These are phyloP conservation scores for Paraglomus brasilianum DNA, from an alignment of 192 early-diverging fungal species.

Conservation along the genomic window DNA sequence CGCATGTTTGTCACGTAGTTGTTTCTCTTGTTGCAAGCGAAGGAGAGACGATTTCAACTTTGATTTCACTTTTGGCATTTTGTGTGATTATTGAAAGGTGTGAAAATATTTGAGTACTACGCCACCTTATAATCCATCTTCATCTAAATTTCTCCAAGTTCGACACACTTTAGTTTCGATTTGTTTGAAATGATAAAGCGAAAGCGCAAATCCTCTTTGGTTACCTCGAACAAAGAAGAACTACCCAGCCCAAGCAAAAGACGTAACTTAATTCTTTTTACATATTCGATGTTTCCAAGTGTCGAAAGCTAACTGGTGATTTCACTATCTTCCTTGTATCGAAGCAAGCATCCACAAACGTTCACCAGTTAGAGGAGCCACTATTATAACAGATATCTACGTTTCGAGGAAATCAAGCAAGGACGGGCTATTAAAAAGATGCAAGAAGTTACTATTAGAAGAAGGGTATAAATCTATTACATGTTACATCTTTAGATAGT, in stretches of 20 bases:
- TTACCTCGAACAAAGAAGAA: too few relatives aligned
- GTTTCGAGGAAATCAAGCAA: conserved; percentile 67
- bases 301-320: too few relatives aligned
- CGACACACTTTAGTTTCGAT: too few relatives aligned
- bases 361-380: conserved; percentile 60
- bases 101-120: too few relatives aligned
- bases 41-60: conserved; percentile 23
- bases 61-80: conserved; percentile 27
- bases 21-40: conserved; percentile 28
- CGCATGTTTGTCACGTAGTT: not conserved
- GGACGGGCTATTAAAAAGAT: conserved; percentile 57
- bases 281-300: too few relatives aligned
- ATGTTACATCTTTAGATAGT: conserved; percentile 18
- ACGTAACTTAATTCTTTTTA: too few relatives aligned
- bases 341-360: conserved; percentile 55
- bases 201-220: too few relatives aligned
- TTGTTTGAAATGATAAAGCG: too few relatives aligned
- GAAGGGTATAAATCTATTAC: conserved; percentile 43
- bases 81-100: too few relatives aligned
- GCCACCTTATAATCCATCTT: too few relatives aligned
- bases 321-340: not conserved
- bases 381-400: conserved; percentile 74
- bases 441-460: conserved; percentile 63
- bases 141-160: too few relatives aligned
- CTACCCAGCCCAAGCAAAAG: too few relatives aligned